Percentiles rank a stretch among this genome's conserved stretches.
Evolutionary conservation across 345 rosid genomes (phyloP).

Genomic region (Fremontodendron californicum): DNA sequence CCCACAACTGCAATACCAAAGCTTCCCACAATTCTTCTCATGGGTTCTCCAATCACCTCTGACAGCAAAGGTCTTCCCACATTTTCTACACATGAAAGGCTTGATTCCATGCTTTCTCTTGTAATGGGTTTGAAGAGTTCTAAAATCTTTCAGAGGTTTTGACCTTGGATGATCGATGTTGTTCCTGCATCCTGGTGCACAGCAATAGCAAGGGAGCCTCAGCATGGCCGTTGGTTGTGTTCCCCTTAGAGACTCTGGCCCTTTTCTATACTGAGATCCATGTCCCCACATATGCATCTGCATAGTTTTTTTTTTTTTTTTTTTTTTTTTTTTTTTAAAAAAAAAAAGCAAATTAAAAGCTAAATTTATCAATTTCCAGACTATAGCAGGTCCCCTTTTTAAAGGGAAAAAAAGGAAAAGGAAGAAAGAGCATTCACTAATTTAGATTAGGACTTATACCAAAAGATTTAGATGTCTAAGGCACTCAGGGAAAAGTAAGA

Average conservation of each 20-base stretch:
- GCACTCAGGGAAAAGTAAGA: background rate
- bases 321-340: too few relatives aligned
- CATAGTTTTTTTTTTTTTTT: background rate
- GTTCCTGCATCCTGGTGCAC: slow-evolving; percentile 93
- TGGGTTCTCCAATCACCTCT: slow-evolving; percentile 99
- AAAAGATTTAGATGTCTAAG: background rate
- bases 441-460: background rate
- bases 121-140: slow-evolving; percentile 99
- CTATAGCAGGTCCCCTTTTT: background rate
- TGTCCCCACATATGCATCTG: slow-evolving; percentile 99
- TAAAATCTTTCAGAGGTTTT: slow-evolving; percentile 83
- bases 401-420: background rate
- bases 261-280: slow-evolving; percentile 93
- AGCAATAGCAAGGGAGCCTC: slow-evolving; percentile 88
- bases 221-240: slow-evolving; percentile 97
- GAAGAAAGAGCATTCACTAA: background rate
- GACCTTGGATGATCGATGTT: slow-evolving; percentile 92
- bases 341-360: background rate
- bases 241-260: slow-evolving; percentile 90
- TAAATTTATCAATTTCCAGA: background rate
- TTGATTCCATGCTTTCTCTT: slow-evolving; percentile 89
- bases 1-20: slow-evolving; percentile 94
- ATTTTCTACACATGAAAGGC: slow-evolving; percentile 90
- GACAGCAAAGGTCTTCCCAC: slow-evolving; percentile 93
- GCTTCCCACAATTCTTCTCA: slow-evolving; percentile 96